Percentiles rank a stretch among this genome's conserved stretches.
Evolutionary conservation across 768 basidiomycete genomes (phyloP).

Genomic region (Chiua virens): DNA sequence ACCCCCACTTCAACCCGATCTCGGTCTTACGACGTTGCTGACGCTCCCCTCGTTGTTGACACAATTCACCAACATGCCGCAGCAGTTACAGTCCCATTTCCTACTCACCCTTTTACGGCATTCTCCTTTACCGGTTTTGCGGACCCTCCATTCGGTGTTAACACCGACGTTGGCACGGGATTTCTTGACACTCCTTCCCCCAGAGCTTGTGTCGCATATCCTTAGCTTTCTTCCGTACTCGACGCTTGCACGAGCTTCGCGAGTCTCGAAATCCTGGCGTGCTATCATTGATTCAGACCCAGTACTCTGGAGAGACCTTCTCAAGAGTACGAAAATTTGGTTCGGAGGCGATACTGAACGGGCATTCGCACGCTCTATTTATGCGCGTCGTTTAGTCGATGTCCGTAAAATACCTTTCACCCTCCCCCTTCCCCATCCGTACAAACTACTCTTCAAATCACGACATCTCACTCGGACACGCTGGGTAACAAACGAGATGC

Average conservation of each 20-base stretch:
- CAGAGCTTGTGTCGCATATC: constrained; percentile 88
- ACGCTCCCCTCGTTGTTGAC: constrained; percentile 81
- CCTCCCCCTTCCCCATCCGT: constrained; percentile 79
- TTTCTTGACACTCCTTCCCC: constrained; percentile 88
- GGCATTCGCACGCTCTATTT: constrained; percentile 72
- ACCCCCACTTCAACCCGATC: constrained; percentile 77
- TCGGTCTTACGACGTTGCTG: constrained; percentile 79
- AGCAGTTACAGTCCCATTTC: constrained; percentile 87
- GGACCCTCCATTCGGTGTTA: constrained; percentile 85
- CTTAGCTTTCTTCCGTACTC: constrained; percentile 82
- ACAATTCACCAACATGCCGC: constrained; percentile 79
- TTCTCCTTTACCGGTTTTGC: constrained; percentile 87
- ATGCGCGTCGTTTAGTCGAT: constrained; percentile 53
- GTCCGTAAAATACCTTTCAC: constrained; percentile 40
- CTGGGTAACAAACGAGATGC: constrained; percentile 74
- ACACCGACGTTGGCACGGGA: constrained; percentile 91
- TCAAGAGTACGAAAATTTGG: constrained; percentile 85
- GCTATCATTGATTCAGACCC: constrained; percentile 89
- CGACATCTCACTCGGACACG: constrained; percentile 76
- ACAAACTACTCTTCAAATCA: constrained; percentile 92
- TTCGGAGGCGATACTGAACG: constrained; percentile 84
- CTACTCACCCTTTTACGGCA: constrained; percentile 90
- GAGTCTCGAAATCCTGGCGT: constrained; percentile 91
- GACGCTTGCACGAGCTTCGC: constrained; percentile 80
- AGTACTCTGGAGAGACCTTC: constrained; percentile 83